Percentiles rank a stretch among this genome's conserved stretches.
These are phyloP conservation scores for Kodamaea fungicola DNA, from an alignment of 1,139 yeast genomes.

Conservation along the genomic window DNA sequence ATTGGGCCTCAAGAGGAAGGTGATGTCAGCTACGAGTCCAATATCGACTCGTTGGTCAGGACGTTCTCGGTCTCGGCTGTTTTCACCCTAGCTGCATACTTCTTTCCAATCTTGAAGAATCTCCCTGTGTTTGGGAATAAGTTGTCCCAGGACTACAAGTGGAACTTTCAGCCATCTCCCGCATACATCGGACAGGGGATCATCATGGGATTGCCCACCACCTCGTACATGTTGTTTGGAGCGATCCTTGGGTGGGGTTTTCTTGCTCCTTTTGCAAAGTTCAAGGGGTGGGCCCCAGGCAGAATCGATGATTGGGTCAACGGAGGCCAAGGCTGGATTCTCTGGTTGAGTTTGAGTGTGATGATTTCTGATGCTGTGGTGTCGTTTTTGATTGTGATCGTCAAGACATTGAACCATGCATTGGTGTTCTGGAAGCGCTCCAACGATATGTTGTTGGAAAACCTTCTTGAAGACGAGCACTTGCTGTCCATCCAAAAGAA, in stretches of 20 bases:
- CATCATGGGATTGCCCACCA: conserved; percentile 94
- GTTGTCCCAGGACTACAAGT: conserved; percentile 65
- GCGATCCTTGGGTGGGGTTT: conserved; percentile 89
- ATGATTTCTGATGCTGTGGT: conserved; percentile 93
- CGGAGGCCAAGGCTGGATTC: conserved; percentile 96
- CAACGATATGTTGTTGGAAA: neutral
- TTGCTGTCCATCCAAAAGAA: conserved; percentile 15
- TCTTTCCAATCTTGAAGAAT: conserved; percentile 62
- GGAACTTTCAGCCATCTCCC: conserved; percentile 95
- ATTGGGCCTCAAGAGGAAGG: neutral
- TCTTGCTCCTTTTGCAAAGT: conserved; percentile 73
- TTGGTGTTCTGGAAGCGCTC: conserved; percentile 4
- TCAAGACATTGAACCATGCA: conserved; percentile 32
- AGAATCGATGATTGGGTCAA: conserved; percentile 86
- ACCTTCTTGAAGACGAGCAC: conserved; percentile 3
- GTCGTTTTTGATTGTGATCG: conserved; percentile 65
- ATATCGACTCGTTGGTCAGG: conserved; percentile 51
- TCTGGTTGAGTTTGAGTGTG: conserved; percentile 89
- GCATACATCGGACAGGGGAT: conserved; percentile 98
- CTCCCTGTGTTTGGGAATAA: conserved; percentile 73
- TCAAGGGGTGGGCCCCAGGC: conserved; percentile 83
- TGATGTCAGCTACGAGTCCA: conserved; percentile 41
- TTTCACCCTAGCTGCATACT: conserved; percentile 70
- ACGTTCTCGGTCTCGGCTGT: conserved; percentile 70
- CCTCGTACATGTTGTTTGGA: conserved; percentile 87